Base-by-base conservation (phyloP, 805 yeast genomes). In the Barnettozyma vustinii region DNA sequence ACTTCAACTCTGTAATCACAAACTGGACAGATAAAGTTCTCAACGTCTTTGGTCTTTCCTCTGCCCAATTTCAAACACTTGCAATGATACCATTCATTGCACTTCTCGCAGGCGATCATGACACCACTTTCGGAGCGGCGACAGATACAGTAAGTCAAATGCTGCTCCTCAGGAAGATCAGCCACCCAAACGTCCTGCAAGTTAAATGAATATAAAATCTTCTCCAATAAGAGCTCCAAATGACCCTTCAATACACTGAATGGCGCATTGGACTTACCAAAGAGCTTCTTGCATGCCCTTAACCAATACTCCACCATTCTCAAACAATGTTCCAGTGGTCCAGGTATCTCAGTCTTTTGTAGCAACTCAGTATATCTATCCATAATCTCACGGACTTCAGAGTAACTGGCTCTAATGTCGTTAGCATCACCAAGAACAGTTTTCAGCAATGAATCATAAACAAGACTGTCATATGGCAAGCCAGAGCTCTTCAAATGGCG, bases 61-160 rank as follows among this genome's bases (percentile, higher is more conserved):
- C 62, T 53, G 2, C 67, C 68, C 26, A 70, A 58, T 45, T 73
- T 74, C 40, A 84, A 69, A 63, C 91, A 84, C 15, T 64, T 65
- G 42, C 76, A 73, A 59, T 84, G 91, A 58, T 78, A 84, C 90
- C 90, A 83, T 56, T 83, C 88, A 46, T 75, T 70, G 62, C 92
- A 85, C 16, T 62, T 65, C 53, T 83, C 90, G 65, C 91, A 84
- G 50, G 79, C 84, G 41, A 83, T 77, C 87, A 83, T 83, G 0
- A 77, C 73, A 62, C 86, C 76, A 55, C 74, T 63, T 55, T 83
- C 91, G 21, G 64, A 64, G 43, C 75, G 76, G 42, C 89, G 72
- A 62, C 92, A 84, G 48, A 81, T 66, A 59, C 91, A 84, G 58
- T 79, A 83, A 20, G 62, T 57, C 8, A 46, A 42, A 16, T 58